phyloP scores from a whole-genome alignment of 306 rosid species.

The Alnus rubra region DNA sequence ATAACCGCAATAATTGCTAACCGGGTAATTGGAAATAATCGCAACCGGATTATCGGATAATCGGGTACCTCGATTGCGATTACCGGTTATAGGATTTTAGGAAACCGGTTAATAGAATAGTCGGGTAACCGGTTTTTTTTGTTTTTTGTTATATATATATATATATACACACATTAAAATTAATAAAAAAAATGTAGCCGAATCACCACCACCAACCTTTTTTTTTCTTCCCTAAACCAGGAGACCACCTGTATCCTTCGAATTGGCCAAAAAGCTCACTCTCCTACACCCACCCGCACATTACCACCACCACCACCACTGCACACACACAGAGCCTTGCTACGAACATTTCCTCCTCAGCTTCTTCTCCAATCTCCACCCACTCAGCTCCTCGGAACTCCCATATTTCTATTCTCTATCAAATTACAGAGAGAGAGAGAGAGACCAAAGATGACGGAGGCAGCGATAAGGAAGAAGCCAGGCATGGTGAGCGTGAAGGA shows the following conservation, averaged over 20 bases:
- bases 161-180: too few relatives aligned
- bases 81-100: too few relatives aligned
- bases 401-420: neutral
- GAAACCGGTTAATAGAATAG: too few relatives aligned
- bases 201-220: too few relatives aligned
- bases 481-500: slow-evolving; percentile 99
- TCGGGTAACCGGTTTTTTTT: too few relatives aligned
- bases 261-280: neutral
- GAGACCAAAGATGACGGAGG: slow-evolving; percentile 76
- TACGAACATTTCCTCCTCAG: neutral
- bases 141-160: too few relatives aligned
- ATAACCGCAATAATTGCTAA: too few relatives aligned
- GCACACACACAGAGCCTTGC: neutral
- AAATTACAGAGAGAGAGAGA: neutral
- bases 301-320: neutral
- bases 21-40: too few relatives aligned
- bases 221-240: too few relatives aligned
- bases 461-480: slow-evolving; percentile 84
- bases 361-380: neutral
- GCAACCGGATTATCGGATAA: too few relatives aligned
- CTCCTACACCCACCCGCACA: neutral
- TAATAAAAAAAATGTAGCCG: too few relatives aligned
- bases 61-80: too few relatives aligned
- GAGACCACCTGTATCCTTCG: neutral
- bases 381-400: neutral